phyloP scores from a whole-genome alignment of 116 monocot species.

The Phalaenopsis hybrid region DNA sequence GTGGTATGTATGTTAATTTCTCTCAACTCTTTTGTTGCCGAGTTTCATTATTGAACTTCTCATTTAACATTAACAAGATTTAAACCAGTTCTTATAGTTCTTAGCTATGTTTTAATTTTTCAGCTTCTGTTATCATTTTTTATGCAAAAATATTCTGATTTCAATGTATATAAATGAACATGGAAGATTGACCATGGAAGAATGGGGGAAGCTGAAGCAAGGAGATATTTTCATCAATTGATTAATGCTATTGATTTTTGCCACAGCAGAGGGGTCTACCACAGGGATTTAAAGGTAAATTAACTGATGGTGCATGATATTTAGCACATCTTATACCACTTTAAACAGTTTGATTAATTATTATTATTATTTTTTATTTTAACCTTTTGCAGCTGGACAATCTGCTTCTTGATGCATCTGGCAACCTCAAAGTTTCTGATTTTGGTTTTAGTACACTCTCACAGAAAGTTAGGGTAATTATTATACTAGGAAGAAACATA shows the following conservation, averaged over 20 bases:
- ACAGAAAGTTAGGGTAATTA: constrained; percentile 73
- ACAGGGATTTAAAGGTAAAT: constrained; percentile 62
- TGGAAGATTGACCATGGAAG: constrained; percentile 54
- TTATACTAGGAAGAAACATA: not conserved
- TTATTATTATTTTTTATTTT: not conserved
- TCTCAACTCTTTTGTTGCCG: not conserved
- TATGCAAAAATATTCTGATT: not conserved
- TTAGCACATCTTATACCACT: not conserved
- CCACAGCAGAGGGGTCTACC: constrained; percentile 80
- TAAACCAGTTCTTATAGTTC: not conserved
- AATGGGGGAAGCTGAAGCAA: constrained; percentile 65
- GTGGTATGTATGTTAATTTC: too few species aligned
- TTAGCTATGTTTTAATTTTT: not conserved
- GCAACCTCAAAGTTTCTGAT: constrained; percentile 83
- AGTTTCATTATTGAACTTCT: not conserved
- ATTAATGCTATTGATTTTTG: constrained; percentile 83
- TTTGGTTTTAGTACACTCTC: constrained; percentile 90
- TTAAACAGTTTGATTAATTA: not conserved
- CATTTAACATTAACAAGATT: not conserved
- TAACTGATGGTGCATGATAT: not conserved
- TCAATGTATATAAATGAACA: not conserved
- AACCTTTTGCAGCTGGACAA: constrained; percentile 63
- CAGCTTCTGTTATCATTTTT: not conserved
- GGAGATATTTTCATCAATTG: constrained; percentile 71
- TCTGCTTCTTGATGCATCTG: constrained; percentile 61